Conservation (phyloP, 805 yeast genomes). For the Saccharomycopsis oosterbeekiorum region DNA sequence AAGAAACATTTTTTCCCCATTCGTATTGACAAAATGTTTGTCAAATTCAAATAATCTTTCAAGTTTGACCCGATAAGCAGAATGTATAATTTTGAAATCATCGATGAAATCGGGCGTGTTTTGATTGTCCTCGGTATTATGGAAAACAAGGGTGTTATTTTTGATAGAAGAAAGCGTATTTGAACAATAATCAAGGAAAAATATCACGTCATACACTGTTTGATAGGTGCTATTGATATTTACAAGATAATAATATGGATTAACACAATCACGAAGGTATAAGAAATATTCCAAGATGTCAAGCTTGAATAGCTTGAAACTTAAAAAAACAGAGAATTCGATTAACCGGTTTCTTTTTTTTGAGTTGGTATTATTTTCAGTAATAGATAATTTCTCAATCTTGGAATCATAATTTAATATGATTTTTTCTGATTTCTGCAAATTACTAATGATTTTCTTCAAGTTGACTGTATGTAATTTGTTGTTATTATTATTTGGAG, state of each 20-base stretch:
- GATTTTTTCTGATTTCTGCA: conserved; percentile 13
- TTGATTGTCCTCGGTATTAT: neutral
- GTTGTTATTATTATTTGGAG: neutral
- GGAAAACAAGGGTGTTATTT: neutral
- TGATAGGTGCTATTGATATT: conserved; percentile 12
- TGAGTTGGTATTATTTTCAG: neutral
- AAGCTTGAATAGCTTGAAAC: conserved; percentile 16
- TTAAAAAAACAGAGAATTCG: conserved; percentile 16
- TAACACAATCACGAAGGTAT: conserved; percentile 11
- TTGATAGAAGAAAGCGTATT: conserved; percentile 3
- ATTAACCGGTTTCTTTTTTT: neutral
- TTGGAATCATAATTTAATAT: conserved; percentile 11
- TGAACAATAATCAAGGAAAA: conserved; percentile 15
- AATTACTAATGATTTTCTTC: conserved; percentile 5
- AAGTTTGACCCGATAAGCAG: neutral
- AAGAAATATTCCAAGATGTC: conserved; percentile 17
- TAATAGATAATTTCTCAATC: neutral
- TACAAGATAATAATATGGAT: conserved; percentile 4
- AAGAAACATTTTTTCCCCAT: neutral
- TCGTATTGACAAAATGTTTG: neutral
- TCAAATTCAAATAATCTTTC: neutral
- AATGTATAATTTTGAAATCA: neutral
- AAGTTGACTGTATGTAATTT: conserved; percentile 9
- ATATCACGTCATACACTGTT: conserved; percentile 4
- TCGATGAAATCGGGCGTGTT: neutral